Base-by-base conservation (phyloP, 768 basidiomycete genomes). In the Suillus fuscotomentosus region DNA sequence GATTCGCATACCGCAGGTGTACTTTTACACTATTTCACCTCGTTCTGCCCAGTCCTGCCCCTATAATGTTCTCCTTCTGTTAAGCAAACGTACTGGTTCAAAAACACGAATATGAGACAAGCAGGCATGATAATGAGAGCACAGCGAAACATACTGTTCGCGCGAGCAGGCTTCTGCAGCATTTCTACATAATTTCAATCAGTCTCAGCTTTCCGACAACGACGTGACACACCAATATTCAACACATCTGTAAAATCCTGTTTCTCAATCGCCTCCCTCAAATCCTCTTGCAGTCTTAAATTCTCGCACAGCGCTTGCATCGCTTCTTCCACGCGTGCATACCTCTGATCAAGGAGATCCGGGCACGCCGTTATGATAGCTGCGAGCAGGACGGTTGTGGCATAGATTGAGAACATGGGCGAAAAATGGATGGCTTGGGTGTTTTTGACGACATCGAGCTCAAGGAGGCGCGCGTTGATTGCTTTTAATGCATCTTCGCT, bases 41-140 rank as follows among this genome's bases (percentile, higher is more conserved):
- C 3, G 15, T 20, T 11, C 10, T 42, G 24, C 10, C 39, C 3
- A 1, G 3, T 27, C 39, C 39, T 20, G 10, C 10, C 15, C 24
- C 10, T 59, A 59, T 11, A 59, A 20, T 7, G 56, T 59, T 59
- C 39, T 41, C 56, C 56, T 57, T 41, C 56, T 59, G 56, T 59
- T 59, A 3, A 17, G 56, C 24, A 27, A 5, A 13, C 56, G 56
- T 17, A 24, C 56, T 59, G 10, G 56, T 41, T 42, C 17, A 9
- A n/a, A 42, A 24, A 15, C 3, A 22, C 22, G 9, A 3, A 5
- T 15, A 20, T 59, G 9, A 41, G 24, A 17, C 15, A 20, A 27
- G 15, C 9, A 27, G 15, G 39, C 17, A 27, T 7, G 15, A 6
- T 48, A 2, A 31, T 31, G 31, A 42, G 39, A 56, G 9, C 38